Conservation (phyloP, 805 yeast genomes). For the Kluyveromyces lactis region DNA sequence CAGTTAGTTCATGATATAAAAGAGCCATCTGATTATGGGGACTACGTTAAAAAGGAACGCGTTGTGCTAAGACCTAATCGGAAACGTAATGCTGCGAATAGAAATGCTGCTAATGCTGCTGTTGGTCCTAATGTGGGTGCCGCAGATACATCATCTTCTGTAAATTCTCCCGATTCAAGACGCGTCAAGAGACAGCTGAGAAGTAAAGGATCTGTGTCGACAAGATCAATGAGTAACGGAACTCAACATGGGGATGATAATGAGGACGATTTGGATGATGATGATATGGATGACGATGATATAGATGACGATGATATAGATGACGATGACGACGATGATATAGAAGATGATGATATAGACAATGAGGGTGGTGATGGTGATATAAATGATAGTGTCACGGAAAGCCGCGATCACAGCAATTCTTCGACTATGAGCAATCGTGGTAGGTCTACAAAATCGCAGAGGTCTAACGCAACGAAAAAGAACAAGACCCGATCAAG, state of each 20-base stretch:
- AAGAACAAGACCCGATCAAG: no score
- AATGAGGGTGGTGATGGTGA: neutral
- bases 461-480: no score
- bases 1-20: slow-evolving; percentile 46
- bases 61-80: slow-evolving; percentile 10
- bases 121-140: neutral
- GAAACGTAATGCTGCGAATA: slow-evolving; percentile 1
- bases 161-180: neutral
- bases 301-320: slow-evolving; percentile 5
- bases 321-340: slow-evolving; percentile 1
- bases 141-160: neutral
- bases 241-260: slow-evolving; percentile 7
- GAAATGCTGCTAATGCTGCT: neutral
- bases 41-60: slow-evolving; percentile 34
- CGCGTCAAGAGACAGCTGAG: slow-evolving; percentile 3
- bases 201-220: neutral
- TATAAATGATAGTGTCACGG: no score
- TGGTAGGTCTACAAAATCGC: no score
- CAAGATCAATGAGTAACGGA: slow-evolving; percentile 4
- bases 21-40: slow-evolving; percentile 60
- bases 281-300: slow-evolving; percentile 9
- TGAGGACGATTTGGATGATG: slow-evolving; percentile 7
- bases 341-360: no score
- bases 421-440: neutral
- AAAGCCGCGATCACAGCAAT: neutral